Percentiles rank a stretch among this genome's conserved stretches.
These are phyloP conservation scores for Boletus huronensis DNA, from an alignment of 768 basidiomycete species.

Conservation along the genomic window DNA sequence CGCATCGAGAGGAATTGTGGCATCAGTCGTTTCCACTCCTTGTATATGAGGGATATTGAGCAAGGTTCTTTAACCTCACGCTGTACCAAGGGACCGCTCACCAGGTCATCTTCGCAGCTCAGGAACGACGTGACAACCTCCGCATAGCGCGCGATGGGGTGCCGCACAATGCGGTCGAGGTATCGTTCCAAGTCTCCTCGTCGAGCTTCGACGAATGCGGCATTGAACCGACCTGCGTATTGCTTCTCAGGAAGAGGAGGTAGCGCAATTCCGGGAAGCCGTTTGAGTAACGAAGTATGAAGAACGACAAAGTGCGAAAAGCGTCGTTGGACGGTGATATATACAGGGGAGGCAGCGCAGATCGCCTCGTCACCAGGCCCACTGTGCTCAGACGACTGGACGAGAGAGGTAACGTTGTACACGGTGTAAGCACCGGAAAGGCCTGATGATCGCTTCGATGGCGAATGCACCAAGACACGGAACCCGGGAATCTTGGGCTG, in stretches of 20 bases:
- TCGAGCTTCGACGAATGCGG: constrained; percentile 79
- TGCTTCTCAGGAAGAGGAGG: constrained; percentile 86
- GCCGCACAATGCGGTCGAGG: constrained; percentile 62
- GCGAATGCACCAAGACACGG: constrained; percentile 73
- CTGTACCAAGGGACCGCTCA: constrained; percentile 37
- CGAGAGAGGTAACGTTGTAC: constrained; percentile 66
- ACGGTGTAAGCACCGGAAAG: constrained; percentile 71
- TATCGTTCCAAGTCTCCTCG: constrained; percentile 81
- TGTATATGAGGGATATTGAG: constrained; percentile 5
- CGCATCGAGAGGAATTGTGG: constrained; percentile 58
- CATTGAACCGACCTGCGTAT: constrained; percentile 75
- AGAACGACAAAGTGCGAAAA: constrained; percentile 84
- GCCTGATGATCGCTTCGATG: constrained; percentile 65
- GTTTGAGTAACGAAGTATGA: constrained; percentile 63
- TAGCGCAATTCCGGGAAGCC: constrained; percentile 72
- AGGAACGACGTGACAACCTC: constrained; percentile 81
- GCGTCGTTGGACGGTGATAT: constrained; percentile 74
- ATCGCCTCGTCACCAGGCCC: constrained; percentile 17
- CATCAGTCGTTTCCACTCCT: constrained; percentile 72
- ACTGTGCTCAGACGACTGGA: constrained; percentile 16
- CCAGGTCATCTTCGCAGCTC: constrained; percentile 68
- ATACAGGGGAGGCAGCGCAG: constrained; percentile 38
- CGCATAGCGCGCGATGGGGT: constrained; percentile 74
- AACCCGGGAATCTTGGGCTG: constrained; percentile 69
- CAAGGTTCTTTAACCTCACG: not conserved